Evolutionary conservation across 352 stramenopile genomes (phyloP).

Genomic region (Pythium chondricola): DNA sequence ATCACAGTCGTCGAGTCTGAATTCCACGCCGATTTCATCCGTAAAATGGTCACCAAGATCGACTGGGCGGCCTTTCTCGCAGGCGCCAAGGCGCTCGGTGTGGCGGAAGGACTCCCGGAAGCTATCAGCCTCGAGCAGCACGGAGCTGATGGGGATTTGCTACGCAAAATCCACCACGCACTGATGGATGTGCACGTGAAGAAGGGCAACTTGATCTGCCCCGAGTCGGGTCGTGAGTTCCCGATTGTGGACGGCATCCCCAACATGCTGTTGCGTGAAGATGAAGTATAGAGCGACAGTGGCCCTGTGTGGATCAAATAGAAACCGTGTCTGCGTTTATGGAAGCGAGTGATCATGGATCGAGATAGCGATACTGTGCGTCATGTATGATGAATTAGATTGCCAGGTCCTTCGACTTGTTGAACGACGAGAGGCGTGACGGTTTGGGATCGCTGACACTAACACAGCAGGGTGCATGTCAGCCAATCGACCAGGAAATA

Average conservation of each 20-base stretch:
- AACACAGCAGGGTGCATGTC: no score
- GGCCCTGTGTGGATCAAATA: not conserved
- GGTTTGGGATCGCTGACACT: conserved; percentile 28
- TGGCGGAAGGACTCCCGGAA: conserved; percentile 67
- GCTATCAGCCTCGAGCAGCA: conserved; percentile 32
- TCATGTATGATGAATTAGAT: conserved; percentile 28
- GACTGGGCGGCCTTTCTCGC: conserved; percentile 85
- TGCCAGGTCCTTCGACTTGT: conserved; percentile 52
- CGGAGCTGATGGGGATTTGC: conserved; percentile 51
- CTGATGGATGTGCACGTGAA: conserved; percentile 95
- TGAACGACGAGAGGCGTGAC: conserved; percentile 32
- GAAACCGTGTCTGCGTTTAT: no score
- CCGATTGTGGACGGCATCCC: conserved; percentile 96
- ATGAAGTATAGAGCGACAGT: conserved; percentile 60
- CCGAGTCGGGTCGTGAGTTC: conserved; percentile 94
- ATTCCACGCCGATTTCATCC: conserved; percentile 78
- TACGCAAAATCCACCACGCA: conserved; percentile 86
- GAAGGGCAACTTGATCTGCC: conserved; percentile 94
- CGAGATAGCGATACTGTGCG: no score
- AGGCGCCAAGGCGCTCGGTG: conserved; percentile 63
- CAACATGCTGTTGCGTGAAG: conserved; percentile 95
- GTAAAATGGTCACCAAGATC: conserved; percentile 88
- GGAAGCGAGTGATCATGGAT: no score
- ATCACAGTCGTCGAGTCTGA: conserved; percentile 80
- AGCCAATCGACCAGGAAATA: no score